Conservation (phyloP, 306 rosid species). For the Trifolium pratense region DNA sequence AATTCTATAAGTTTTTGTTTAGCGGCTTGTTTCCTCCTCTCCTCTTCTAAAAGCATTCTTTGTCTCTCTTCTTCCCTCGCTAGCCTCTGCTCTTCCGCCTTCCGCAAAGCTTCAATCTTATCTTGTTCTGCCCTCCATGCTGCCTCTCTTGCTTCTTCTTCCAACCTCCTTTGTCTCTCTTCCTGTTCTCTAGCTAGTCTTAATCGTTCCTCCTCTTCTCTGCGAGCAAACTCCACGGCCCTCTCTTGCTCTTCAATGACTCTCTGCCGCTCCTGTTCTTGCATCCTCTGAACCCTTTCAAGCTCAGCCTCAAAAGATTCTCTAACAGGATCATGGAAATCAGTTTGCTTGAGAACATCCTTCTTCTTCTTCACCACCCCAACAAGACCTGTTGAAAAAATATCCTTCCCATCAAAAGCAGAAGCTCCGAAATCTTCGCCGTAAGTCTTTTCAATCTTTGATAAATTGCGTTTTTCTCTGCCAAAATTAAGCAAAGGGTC, state of each 20-base stretch:
- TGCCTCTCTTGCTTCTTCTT: constrained; percentile 94
- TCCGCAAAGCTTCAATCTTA: constrained; percentile 63
- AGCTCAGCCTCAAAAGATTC: constrained; percentile 99
- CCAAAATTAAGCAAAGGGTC: constrained; percentile 89
- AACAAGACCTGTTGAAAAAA: constrained; percentile 60
- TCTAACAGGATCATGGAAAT: constrained; percentile 91
- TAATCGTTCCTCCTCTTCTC: constrained; percentile 88
- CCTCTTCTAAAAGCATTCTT: constrained; percentile 77
- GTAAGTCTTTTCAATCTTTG: constrained; percentile 72
- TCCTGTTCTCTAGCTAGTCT: constrained; percentile 77
- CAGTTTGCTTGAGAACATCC: constrained; percentile 71
- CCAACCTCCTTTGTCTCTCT: constrained; percentile 82
- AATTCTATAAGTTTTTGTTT: constrained; percentile 88
- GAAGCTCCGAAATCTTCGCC: constrained; percentile 70
- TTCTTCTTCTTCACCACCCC: constrained; percentile 94
- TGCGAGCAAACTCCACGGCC: constrained; percentile 75
- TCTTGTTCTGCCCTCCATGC: constrained; percentile 96
- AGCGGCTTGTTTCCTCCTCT: constrained; percentile 94
- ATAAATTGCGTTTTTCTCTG: constrained; percentile 66
- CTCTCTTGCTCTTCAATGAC: constrained; percentile 86
- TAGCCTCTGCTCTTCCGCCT: constrained; percentile 83
- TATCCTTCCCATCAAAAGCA: constrained; percentile 78
- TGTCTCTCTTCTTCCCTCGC: constrained; percentile 88
- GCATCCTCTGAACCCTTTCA: constrained; percentile 97
- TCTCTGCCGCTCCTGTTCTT: constrained; percentile 87